Evolutionary conservation across 345 rosid genomes (phyloP).

Genomic region (thale cress (Arabidopsis thaliana)): TAIR10.1 NC_003071.7:16706001-16706500

Average conservation of each 20-base stretch:
- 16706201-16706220: too few species aligned
- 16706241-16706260: neutral
- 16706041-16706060: constrained; percentile 38
- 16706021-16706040: constrained; percentile 38
- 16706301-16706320: too few species aligned
- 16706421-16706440: too few species aligned
- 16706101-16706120: constrained; percentile 20
- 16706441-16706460: neutral
- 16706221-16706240: too few species aligned
- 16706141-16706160: constrained; percentile 38
- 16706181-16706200: constrained; percentile 43
- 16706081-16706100: constrained; percentile 38
- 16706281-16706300: too few species aligned
- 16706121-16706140: constrained; percentile 3
- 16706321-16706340: too few species aligned
- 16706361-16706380: too few species aligned
- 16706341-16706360: too few species aligned
- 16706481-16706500: neutral
- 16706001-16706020: constrained; percentile 6
- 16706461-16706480: neutral
- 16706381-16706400: too few species aligned
- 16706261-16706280: neutral
- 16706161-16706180: constrained; percentile 46
- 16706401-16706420: too few species aligned
- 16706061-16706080: constrained; percentile 14